Conservation (phyloP, 164 flowering plant species). For the Stephania japonica region DNA sequence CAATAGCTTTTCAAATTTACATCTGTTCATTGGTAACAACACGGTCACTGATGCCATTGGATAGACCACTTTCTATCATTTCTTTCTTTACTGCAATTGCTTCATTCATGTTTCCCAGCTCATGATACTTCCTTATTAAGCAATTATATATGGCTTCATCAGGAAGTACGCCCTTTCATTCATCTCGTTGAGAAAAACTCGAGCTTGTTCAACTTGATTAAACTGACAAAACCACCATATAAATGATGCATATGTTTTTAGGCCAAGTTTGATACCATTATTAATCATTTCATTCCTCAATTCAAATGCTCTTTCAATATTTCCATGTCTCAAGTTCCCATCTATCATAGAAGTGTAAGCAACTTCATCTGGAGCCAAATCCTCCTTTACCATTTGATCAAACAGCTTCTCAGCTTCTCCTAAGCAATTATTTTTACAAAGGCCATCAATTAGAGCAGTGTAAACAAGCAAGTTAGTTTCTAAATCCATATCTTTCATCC, state of each 20-base stretch:
- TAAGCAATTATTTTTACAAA: slow-evolving; percentile 46
- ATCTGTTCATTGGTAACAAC: slow-evolving; percentile 24
- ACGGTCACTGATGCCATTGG: slow-evolving; percentile 7
- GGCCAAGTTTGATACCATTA: slow-evolving; percentile 58
- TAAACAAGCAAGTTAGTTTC: slow-evolving; percentile 58
- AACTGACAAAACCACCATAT: slow-evolving; percentile 54
- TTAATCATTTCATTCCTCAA: slow-evolving; percentile 47
- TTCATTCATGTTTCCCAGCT: slow-evolving; percentile 49
- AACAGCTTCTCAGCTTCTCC: slow-evolving; percentile 55
- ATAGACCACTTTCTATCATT: slow-evolving; percentile 39
- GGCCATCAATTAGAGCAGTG: slow-evolving; percentile 72
- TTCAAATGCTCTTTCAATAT: slow-evolving; percentile 52
- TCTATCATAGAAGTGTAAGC: slow-evolving; percentile 64
- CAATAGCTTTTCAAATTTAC: slow-evolving; percentile 16
- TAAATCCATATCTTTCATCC: slow-evolving; percentile 39
- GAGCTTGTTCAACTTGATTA: slow-evolving; percentile 51
- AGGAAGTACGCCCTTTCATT: slow-evolving; percentile 54
- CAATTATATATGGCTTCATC: slow-evolving; percentile 57
- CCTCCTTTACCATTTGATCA: slow-evolving; percentile 47
- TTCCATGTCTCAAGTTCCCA: slow-evolving; percentile 67
- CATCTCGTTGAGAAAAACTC: slow-evolving; percentile 59
- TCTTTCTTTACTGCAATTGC: slow-evolving; percentile 47
- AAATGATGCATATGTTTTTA: slow-evolving; percentile 58
- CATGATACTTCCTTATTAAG: slow-evolving; percentile 49
- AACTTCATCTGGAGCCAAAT: slow-evolving; percentile 52